A percentile compares a stretch with the other conserved stretches of the same genome.
phyloP scores from a whole-genome alignment of 2,329 filamentous ascomycete genomes.

The Penicillium sp. region DNA sequence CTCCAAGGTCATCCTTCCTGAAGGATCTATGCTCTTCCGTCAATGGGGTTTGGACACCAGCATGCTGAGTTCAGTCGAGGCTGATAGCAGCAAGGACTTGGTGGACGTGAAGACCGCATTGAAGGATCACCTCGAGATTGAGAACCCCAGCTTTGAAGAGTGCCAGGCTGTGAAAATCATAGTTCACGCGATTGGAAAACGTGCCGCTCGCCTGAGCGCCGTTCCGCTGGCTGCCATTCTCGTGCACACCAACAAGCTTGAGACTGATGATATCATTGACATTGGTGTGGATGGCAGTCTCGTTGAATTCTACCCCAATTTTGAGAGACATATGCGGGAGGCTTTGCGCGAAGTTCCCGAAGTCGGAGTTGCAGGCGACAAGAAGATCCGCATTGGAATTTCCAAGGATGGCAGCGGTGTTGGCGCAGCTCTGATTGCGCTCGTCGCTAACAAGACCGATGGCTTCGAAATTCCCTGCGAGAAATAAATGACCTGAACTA shows the following conservation, averaged over 20 bases:
- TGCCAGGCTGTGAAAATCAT: conserved; percentile 84
- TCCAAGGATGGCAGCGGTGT: conserved; percentile 95
- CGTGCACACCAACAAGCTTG: conserved; percentile 73
- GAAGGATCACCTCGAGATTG: conserved; percentile 72
- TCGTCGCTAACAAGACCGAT: conserved; percentile 66
- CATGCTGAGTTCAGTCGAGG: conserved; percentile 82
- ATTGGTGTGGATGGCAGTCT: conserved; percentile 92
- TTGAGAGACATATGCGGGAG: conserved; percentile 83
- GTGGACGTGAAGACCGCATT: conserved; percentile 74
- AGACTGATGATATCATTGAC: conserved; percentile 71
- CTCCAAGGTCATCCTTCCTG: conserved; percentile 68
- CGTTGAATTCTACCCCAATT: conserved; percentile 93
- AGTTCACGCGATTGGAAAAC: conserved; percentile 78
- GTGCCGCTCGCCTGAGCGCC: conserved; percentile 82
- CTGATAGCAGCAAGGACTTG: conserved; percentile 71
- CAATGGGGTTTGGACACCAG: conserved; percentile 90
- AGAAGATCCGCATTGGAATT: conserved; percentile 88
- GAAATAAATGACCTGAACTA: conserved; percentile 11
- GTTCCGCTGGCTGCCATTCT: conserved; percentile 85
- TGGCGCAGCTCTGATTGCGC: conserved; percentile 91
- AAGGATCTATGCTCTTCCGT: conserved; percentile 67
- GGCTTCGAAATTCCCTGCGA: conserved; percentile 14
- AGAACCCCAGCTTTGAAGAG: conserved; percentile 75
- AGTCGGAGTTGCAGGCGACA: conserved; percentile 75
- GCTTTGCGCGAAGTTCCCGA: conserved; percentile 73